Percentiles rank a stretch among this genome's conserved stretches.
phyloP scores from a whole-genome alignment of 441 rosid genomes.

The Croton setiger region DNA sequence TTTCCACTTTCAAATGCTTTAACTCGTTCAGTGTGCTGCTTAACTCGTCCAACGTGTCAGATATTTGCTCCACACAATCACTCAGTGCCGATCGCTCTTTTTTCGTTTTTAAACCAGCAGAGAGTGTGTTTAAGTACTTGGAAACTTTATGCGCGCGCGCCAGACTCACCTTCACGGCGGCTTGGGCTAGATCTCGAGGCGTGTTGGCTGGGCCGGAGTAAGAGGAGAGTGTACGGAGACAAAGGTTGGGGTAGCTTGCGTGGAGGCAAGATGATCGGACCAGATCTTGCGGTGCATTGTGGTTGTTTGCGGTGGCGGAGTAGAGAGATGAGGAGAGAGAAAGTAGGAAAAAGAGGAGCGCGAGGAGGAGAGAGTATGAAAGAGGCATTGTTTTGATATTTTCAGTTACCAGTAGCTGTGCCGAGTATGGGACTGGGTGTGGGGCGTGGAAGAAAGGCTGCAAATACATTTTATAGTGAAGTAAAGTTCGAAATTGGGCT shows the following conservation, averaged over 20 bases:
- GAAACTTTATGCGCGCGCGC: conserved; percentile 39
- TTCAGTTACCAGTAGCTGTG: not conserved
- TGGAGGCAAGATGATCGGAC: conserved; percentile 59
- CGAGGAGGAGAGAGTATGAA: conserved; percentile 4
- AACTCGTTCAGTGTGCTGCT: conserved; percentile 44
- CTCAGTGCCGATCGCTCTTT: conserved; percentile 45
- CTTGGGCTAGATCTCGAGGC: conserved; percentile 58
- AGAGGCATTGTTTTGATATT: not conserved
- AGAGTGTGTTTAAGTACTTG: conserved; percentile 27
- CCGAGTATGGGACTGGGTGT: not conserved
- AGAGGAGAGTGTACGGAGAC: conserved; percentile 62
- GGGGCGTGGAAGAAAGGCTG: not conserved
- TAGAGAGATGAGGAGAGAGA: conserved; percentile 3
- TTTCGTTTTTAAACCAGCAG: conserved; percentile 24
- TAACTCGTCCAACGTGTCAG: conserved; percentile 65
- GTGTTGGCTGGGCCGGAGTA: conserved; percentile 57
- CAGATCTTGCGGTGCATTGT: conserved; percentile 30
- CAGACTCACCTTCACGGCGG: conserved; percentile 60
- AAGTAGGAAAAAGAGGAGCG: conserved; percentile 23
- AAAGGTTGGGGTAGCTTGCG: conserved; percentile 63
- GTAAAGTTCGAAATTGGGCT: not conserved
- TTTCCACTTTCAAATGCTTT: conserved; percentile 48
- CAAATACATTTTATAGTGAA: not conserved
- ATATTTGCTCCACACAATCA: conserved; percentile 70
- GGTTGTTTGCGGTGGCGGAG: conserved; percentile 19